Base-by-base conservation (phyloP, 1,284 basidiomycete species). In the Trichosporon faecale region DNA sequence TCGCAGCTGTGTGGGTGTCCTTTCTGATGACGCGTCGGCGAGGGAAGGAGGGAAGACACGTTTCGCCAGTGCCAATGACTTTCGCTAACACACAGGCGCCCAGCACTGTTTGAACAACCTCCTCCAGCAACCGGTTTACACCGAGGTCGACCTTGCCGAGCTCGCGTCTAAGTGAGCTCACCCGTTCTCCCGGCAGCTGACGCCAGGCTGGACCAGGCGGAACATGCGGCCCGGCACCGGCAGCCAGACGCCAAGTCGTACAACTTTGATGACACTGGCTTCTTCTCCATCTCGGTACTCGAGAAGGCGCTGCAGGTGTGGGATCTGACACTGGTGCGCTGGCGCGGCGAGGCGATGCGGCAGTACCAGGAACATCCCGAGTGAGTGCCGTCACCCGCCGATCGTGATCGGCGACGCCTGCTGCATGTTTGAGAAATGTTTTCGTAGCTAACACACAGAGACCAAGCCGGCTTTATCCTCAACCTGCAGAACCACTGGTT, bases 211-310 rank as follows among this genome's bases (percentile, higher is more conserved):
- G 84, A 86, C 70, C 82, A 85, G 52, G 85, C 83, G 8, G 82
- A 84, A 69, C 83, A 83, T 57, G 82, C 80, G 9, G 74, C 76
- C 3, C 73, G 82, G 12, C 75, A 77, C n/a, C 21, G 77, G 68
- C 68, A 79, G 68, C 68, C 80, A 65, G 83, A 83, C 3, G 76
- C 78, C 63, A 78, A 92, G 88, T 84, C 83, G 78, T 88, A 87
- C 66, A 95, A 96, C 79, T 93, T 94, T 90, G 93, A 95, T 76
- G 93, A 95, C 79, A 92, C 92, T 89, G 93, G 93, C 0, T 95
- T 92, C 82, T 95, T 95, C 83, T 94, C 93, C 3, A 78, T 79
- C 29, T 78, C 78, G 1, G 78, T 79, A 0, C 71, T 81, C 8
- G 80, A 80, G 52, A 71, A 77, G 40, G 94, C 94, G 0, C 82